Conservation (phyloP, 2,329 filamentous ascomycete genomes). For the Mycosphaerelloides madeirae region DNA sequence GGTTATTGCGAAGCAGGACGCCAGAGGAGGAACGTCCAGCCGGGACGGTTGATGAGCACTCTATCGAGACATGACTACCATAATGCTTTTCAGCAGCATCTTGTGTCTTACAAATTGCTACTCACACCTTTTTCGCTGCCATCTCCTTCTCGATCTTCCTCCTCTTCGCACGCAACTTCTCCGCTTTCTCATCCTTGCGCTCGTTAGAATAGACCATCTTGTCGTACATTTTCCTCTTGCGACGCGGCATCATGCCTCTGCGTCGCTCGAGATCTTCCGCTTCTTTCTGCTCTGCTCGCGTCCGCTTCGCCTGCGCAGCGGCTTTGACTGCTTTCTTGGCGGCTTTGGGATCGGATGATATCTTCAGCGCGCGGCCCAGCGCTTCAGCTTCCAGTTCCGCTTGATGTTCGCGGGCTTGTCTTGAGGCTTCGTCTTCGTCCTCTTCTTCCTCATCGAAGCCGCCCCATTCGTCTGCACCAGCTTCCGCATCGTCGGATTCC, state of each 20-base stretch:
- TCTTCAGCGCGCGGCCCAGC: slow-evolving; percentile 54
- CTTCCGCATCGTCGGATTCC: slow-evolving; percentile 43
- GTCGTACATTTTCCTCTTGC: slow-evolving; percentile 95
- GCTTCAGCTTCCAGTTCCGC: slow-evolving; percentile 90
- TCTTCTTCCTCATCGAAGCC: slow-evolving; percentile 47
- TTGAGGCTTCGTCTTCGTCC: slow-evolving; percentile 56
- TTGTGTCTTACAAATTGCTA: background rate
- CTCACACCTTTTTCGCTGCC: background rate
- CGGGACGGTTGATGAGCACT: background rate
- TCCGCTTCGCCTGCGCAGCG: slow-evolving; percentile 63
- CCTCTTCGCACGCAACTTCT: slow-evolving; percentile 81
- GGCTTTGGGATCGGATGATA: slow-evolving; percentile 48
- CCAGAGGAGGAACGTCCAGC: no score
- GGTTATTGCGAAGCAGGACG: slow-evolving; percentile 1
- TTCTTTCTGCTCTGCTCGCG: slow-evolving; percentile 60
- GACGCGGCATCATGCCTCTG: slow-evolving; percentile 97
- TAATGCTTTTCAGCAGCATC: background rate
- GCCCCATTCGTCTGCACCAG: slow-evolving; percentile 45
- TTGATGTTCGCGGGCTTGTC: slow-evolving; percentile 67
- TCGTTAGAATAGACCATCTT: slow-evolving; percentile 96
- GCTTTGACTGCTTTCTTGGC: slow-evolving; percentile 60
- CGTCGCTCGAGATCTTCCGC: slow-evolving; percentile 85
- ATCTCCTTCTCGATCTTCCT: slow-evolving; percentile 69
- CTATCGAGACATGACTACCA: background rate
- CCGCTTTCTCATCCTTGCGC: slow-evolving; percentile 85